phyloP scores from a whole-genome alignment of 805 yeast genomes.

The Candida anglica region DNA sequence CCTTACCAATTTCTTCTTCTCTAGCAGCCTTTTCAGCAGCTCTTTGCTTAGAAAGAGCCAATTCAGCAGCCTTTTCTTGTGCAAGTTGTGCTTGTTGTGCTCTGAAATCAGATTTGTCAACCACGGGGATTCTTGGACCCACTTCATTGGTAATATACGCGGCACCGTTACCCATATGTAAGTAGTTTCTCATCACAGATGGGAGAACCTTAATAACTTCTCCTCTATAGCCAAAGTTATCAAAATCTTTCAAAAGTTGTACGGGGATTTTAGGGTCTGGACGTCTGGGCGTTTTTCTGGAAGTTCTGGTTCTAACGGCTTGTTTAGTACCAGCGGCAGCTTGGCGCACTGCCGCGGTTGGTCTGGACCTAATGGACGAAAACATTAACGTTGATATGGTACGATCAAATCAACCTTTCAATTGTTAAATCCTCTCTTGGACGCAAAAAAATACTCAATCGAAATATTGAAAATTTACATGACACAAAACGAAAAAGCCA shows the following conservation, averaged over 20 bases:
- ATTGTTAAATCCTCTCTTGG: no score
- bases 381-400: no score
- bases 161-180: constrained; percentile 73
- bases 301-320: background rate
- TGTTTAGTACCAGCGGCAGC: no score
- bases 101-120: constrained; percentile 12
- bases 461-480: no score
- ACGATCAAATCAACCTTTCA: no score
- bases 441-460: no score
- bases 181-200: constrained; percentile 74
- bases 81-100: constrained; percentile 2
- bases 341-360: no score
- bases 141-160: constrained; percentile 47
- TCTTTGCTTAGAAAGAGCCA: constrained; percentile 6
- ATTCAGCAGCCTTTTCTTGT: constrained; percentile 2
- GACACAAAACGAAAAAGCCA: no score
- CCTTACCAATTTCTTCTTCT: constrained; percentile 5
- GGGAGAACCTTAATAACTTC: constrained; percentile 74
- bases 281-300: constrained; percentile 4
- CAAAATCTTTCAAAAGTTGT: constrained; percentile 69
- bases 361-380: no score
- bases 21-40: constrained; percentile 5
- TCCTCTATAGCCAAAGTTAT: constrained; percentile 63
- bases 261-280: constrained; percentile 54
- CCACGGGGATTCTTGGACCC: constrained; percentile 41